Evolutionary conservation across 805 yeast genomes (phyloP).

Genomic region (Grigorovia humatica): DNA sequence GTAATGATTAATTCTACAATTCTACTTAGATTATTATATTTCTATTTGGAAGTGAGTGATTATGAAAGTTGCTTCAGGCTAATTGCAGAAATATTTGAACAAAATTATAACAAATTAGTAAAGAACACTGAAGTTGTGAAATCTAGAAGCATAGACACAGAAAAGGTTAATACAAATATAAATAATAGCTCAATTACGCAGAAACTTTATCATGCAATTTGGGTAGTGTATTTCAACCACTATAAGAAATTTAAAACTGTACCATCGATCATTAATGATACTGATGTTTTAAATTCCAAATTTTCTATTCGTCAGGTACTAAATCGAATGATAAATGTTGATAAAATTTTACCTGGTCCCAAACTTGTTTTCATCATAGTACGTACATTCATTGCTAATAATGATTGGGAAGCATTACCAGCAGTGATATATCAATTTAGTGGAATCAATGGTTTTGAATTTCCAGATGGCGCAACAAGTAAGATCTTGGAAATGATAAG

Average conservation of each 20-base stretch:
- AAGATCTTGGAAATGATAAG: constrained; percentile 17
- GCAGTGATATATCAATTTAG: constrained; percentile 13
- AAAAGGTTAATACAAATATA: constrained; percentile 2
- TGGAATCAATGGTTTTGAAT: constrained; percentile 9
- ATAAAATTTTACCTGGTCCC: constrained; percentile 15
- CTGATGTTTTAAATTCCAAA: not conserved
- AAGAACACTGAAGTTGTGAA: constrained; percentile 6
- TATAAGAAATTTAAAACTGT: constrained; percentile 4
- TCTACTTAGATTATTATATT: constrained; percentile 30
- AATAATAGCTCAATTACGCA: constrained; percentile 8
- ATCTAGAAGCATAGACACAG: not conserved
- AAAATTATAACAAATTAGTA: not conserved
- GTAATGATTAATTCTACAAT: constrained; percentile 27
- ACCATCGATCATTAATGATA: constrained; percentile 4
- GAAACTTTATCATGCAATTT: constrained; percentile 25
- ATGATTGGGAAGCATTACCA: constrained; percentile 20
- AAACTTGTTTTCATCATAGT: constrained; percentile 12
- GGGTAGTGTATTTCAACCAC: constrained; percentile 22
- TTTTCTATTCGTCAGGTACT: constrained; percentile 9
- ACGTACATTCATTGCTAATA: constrained; percentile 11
- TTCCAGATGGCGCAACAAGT: constrained; percentile 3
- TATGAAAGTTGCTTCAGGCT: constrained; percentile 26
- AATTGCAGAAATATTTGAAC: constrained; percentile 22
- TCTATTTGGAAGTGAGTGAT: constrained; percentile 23
- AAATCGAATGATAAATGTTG: constrained; percentile 11